Base-by-base conservation (phyloP, 345 rosid genomes). In the Brassica carinata region DNA sequence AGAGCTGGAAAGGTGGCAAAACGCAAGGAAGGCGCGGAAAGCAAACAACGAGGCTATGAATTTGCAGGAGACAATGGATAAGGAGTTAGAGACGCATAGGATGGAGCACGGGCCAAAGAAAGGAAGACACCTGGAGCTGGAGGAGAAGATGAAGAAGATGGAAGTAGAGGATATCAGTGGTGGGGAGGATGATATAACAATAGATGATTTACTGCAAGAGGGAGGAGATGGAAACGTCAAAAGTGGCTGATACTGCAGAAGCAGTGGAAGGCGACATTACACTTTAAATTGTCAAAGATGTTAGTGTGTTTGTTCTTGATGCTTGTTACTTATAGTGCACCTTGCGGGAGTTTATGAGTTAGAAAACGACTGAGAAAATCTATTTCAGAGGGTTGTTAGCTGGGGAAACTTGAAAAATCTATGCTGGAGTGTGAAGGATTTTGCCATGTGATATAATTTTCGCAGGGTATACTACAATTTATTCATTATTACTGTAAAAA, bases 31-130 rank as follows among this genome's bases (percentile, higher is more conserved):
- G 66, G 87, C 85, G 2, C 87, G 97, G 84, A 90, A 89, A 74
- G 84, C 73, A 19, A 89, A 79, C 69, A 83, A 81, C 34, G 93
- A 81, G 66, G 71, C 57, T 57, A 67, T 89, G 61, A 90, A 89
- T 84, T 85, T 93, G 68, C 99, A 96, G 83, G 98, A 92, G 82
- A 92, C 98, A 0, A 93, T 96, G 98, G 98, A 96, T 88, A 90
- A 90, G 81, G 99, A 96, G 75, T 81, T 96, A 82, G 99, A 96
- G 69, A 87, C 85, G n/a, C 99, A 93, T 78, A 84, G 92, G 87
- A 92, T 96, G 73, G 97, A 96, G 90, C 96, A 92, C 51, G 98
- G 98, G 74, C 99, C 95, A 31, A 13, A 92, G 86, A 85, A 36
- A 92, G 98, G 84, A 93, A 89, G 84, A 90, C 93, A 17, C 97